Evolutionary conservation across 2,329 filamentous ascomycete species (phyloP).

Genomic region (Grosmannia penicillata): DNA sequence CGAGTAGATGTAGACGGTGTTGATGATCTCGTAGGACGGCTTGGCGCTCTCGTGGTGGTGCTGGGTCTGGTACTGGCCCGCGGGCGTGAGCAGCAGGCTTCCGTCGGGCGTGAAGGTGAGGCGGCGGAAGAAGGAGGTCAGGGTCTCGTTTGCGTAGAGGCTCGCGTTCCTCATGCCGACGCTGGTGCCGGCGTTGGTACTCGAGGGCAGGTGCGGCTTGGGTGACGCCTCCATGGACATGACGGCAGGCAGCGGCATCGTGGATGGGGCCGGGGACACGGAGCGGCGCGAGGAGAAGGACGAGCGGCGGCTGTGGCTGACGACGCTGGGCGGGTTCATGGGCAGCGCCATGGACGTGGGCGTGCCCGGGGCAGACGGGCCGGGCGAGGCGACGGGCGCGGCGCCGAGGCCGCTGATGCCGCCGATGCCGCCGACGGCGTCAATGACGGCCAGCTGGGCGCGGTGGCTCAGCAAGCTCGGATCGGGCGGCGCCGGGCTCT

Average conservation of each 20-base stretch:
- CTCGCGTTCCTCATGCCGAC: conserved; percentile 67
- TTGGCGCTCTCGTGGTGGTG: conserved; percentile 51
- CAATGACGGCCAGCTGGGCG: conserved; percentile 44
- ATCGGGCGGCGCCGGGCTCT: conserved; percentile 83
- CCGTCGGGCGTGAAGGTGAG: conserved; percentile 92
- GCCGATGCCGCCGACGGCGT: conserved; percentile 28
- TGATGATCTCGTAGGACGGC: conserved; percentile 71
- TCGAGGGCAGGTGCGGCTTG: conserved; percentile 52
- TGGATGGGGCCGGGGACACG: conserved; percentile 80
- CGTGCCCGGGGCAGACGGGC: conserved; percentile 82
- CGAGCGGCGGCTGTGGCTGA: conserved; percentile 85
- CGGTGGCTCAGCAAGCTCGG: conserved; percentile 50
- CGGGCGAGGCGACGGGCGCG: conserved; percentile 50
- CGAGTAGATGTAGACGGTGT: conserved; percentile 97
- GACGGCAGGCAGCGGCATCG: conserved; percentile 83
- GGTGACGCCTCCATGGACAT: conserved; percentile 89
- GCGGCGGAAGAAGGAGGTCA: conserved; percentile 91
- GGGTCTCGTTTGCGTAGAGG: conserved; percentile 90
- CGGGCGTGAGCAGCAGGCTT: conserved; percentile 82
- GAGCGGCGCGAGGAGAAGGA: conserved; percentile 84
- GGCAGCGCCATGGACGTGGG: conserved; percentile 78
- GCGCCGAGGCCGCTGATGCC: conserved; percentile 30
- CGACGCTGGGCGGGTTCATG: conserved; percentile 86
- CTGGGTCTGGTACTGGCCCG: conserved; percentile 83
- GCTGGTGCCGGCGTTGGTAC: conserved; percentile 22